phyloP scores from a whole-genome alignment of 495 filamentous ascomycete species.

The Bacidia rubella region DNA sequence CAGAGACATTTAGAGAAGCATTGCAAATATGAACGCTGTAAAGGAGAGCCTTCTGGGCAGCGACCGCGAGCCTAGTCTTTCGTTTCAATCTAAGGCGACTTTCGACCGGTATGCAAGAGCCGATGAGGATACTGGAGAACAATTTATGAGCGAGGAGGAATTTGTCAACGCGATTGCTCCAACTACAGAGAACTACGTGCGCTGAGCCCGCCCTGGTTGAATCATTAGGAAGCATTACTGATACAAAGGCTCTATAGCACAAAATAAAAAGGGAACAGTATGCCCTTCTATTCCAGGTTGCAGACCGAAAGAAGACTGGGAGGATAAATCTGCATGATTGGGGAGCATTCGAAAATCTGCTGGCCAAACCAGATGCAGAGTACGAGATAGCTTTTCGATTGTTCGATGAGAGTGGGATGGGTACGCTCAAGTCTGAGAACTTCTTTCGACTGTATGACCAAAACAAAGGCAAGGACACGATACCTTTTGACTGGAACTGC shows the following conservation, averaged over 20 bases:
- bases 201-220: conserved; percentile 20
- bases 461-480: conserved; percentile 65
- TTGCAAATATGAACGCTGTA: conserved; percentile 52
- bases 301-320: conserved; percentile 60
- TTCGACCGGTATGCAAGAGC: conserved; percentile 69
- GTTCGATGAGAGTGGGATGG: conserved; percentile 74
- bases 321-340: conserved; percentile 72
- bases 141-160: conserved; percentile 65
- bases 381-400: conserved; percentile 97
- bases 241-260: conserved; percentile 44
- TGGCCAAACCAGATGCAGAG: conserved; percentile 89
- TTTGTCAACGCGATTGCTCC: conserved; percentile 89
- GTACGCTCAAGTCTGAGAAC: conserved; percentile 73
- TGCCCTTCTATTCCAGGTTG: conserved; percentile 77
- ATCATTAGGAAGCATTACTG: conserved; percentile 11
- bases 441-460: conserved; percentile 66
- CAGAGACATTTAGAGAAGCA: too few relatives aligned
- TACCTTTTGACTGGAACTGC: conserved; percentile 93
- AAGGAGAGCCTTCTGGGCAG: conserved; percentile 66
- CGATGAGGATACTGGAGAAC: conserved; percentile 61
- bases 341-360: conserved; percentile 83
- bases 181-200: conserved; percentile 76
- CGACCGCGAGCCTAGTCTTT: conserved; percentile 43
- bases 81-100: conserved; percentile 50
- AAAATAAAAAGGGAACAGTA: conserved; percentile 96